phyloP scores from a whole-genome alignment of 2,329 filamentous ascomycete genomes.

The Coleophoma crateriformis region DNA sequence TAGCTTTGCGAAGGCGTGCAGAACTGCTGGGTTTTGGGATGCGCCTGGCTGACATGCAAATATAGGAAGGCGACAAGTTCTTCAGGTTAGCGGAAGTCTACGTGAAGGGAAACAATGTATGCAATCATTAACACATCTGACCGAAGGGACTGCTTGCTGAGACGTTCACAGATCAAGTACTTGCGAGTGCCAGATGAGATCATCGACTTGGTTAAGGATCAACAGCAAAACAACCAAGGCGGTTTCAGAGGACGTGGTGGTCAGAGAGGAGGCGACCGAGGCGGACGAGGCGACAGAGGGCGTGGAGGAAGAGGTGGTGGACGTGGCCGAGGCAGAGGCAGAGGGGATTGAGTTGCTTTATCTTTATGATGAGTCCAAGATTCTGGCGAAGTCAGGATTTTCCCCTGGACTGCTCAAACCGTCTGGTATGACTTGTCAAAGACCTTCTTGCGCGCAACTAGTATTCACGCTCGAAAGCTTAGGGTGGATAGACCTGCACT shows the following conservation, averaged over 20 bases:
- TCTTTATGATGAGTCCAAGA: no score
- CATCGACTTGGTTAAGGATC: constrained; percentile 88
- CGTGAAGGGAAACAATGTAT: constrained; percentile 92
- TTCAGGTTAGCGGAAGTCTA: constrained; percentile 90
- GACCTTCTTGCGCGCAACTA: no score
- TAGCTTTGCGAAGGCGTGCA: neutral
- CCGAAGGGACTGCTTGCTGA: constrained; percentile 6
- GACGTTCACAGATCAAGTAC: constrained; percentile 73
- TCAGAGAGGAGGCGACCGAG: constrained; percentile 48
- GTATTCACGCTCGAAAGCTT: no score
- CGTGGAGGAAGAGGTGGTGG: constrained; percentile 27
- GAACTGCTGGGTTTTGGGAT: neutral
- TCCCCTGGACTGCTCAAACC: no score
- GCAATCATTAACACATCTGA: constrained; percentile 5
- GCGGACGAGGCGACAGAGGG: constrained; percentile 38
- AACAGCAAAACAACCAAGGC: constrained; percentile 67
- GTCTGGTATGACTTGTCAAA: no score
- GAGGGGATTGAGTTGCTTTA: constrained; percentile 14
- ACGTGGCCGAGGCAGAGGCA: constrained; percentile 15
- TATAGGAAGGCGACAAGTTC: constrained; percentile 86
- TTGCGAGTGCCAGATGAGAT: constrained; percentile 94
- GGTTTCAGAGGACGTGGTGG: constrained; percentile 61
- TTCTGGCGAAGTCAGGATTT: no score
- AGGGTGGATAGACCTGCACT: no score
- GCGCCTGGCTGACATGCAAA: constrained; percentile 10